Evolutionary conservation across 352 stramenopile genomes (phyloP).

Genomic region (Pythium monospermum): DNA sequence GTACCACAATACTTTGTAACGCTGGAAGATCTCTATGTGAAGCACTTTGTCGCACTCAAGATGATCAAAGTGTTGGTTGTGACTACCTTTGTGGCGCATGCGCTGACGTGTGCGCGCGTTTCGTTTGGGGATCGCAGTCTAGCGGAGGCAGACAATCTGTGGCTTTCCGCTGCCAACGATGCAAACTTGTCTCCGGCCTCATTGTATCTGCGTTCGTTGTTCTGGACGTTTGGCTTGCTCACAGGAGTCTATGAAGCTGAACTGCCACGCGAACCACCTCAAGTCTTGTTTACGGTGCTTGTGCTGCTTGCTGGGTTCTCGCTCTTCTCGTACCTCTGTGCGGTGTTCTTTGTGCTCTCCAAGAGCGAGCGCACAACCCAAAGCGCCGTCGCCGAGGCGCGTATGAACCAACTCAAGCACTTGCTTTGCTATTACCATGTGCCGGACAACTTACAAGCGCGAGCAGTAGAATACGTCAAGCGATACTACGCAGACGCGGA

Average conservation of each 20-base stretch:
- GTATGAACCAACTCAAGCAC: conserved; percentile 64
- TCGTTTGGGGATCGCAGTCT: conserved; percentile 25
- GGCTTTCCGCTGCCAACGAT: conserved; percentile 12
- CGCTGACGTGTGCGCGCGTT: conserved; percentile 42
- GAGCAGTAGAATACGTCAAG: conserved; percentile 59
- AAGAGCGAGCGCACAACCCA: conserved; percentile 53
- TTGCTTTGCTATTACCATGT: conserved; percentile 60
- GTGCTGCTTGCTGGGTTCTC: conserved; percentile 47
- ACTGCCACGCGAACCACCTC: conserved; percentile 24
- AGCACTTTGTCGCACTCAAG: conserved; percentile 47
- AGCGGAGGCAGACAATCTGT: conserved; percentile 17
- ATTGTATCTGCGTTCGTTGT: conserved; percentile 34
- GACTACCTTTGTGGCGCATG: conserved; percentile 38
- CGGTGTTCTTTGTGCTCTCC: conserved; percentile 63
- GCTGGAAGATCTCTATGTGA: conserved; percentile 50
- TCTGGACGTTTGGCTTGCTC: conserved; percentile 57
- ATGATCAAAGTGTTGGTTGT: conserved; percentile 37
- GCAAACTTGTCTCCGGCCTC: not conserved
- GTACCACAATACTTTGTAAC: conserved; percentile 38
- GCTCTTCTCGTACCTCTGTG: conserved; percentile 58
- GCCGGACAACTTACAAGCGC: conserved; percentile 36
- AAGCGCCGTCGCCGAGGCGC: conserved; percentile 33
- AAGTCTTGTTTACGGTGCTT: conserved; percentile 46
- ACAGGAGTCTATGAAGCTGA: conserved; percentile 47
- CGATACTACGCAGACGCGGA: conserved; percentile 66